phyloP scores from a whole-genome alignment of 306 rosid species.

The Myrica gale region DNA sequence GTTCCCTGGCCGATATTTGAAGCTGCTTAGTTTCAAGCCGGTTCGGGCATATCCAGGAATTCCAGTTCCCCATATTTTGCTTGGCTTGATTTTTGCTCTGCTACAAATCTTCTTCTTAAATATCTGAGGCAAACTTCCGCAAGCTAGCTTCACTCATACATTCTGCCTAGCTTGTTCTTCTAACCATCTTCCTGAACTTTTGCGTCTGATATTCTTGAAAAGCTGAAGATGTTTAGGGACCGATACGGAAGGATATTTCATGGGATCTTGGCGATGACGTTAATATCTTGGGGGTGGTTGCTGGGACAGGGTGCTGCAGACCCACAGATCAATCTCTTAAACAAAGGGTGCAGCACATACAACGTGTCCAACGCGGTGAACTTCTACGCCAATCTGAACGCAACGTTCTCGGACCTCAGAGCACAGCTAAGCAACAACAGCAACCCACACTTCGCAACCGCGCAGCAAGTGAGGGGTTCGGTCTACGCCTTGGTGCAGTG shows the following conservation, averaged over 20 bases:
- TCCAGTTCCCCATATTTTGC: no score
- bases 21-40: no score
- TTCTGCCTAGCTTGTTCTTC: neutral
- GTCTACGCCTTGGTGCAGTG: slow-evolving; percentile 63
- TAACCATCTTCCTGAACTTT: neutral
- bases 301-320: slow-evolving; percentile 28
- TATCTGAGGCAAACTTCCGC: neutral
- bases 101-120: neutral
- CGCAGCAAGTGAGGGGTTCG: slow-evolving; percentile 35
- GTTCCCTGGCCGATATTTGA: no score
- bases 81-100: no score
- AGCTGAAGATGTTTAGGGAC: neutral
- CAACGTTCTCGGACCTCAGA: slow-evolving; percentile 38
- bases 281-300: slow-evolving; percentile 23
- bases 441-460: slow-evolving; percentile 45
- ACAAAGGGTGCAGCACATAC: slow-evolving; percentile 65
- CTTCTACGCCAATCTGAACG: slow-evolving; percentile 50
- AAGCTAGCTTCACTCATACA: neutral
- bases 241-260: slow-evolving; percentile 2
- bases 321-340: slow-evolving; percentile 45
- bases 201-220: neutral
- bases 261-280: neutral
- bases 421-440: slow-evolving; percentile 23
- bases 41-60: no score
- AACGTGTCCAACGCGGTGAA: slow-evolving; percentile 44